Base-by-base conservation (phyloP, 345 rosid genomes). In the Bruguiera sexangula region DNA sequence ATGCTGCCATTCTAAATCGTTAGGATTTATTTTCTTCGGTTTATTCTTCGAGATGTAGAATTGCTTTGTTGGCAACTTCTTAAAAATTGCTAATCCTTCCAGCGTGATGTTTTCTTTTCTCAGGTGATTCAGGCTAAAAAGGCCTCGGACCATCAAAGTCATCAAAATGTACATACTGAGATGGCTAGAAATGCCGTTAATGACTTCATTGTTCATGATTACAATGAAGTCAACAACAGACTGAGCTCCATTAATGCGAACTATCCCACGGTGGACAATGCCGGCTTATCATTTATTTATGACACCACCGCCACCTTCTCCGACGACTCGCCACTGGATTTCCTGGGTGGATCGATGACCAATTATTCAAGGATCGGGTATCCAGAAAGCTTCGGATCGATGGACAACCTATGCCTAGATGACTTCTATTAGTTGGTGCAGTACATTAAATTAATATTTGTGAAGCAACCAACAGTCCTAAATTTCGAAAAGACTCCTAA, bases 51-150 rank as follows among this genome's bases (percentile, higher is more conserved):
- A 56, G 60, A 43, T 13, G 3, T 43, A 43, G 50, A 43, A 43
- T 43, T 43, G 19, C 50, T 43, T 36, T 13, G n/a, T 3, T 54
- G 6, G 24, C 51, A 18, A 2, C 21, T 54, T 19, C 11, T 43
- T 1, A 6, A 6, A 6, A 11, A 8, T n/a, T 22, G 5, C 46
- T 21, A 16, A 62, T 26, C n/a, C 63, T 37, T 27, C 29, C 29
- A 2, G 15, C 13, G 50, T 43, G 50, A 43, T 58, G 15, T 50
- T 58, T 54, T 22, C 36, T 70, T 53, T 30, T 71, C 63, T 50
- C 82, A 95, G 99, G 92, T 87, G 52, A 92, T 92, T 75, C 90
- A 95, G 69, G 99, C 96, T 31, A 88, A 76, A 74, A 95, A 92
- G 79, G 94, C 97, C 5, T 78, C 86, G 0, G 94, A 87, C 60